These are phyloP conservation scores for Aspergillus sp. DNA, from an alignment of 2,329 filamentous ascomycete genomes.

Conservation along the genomic window DNA sequence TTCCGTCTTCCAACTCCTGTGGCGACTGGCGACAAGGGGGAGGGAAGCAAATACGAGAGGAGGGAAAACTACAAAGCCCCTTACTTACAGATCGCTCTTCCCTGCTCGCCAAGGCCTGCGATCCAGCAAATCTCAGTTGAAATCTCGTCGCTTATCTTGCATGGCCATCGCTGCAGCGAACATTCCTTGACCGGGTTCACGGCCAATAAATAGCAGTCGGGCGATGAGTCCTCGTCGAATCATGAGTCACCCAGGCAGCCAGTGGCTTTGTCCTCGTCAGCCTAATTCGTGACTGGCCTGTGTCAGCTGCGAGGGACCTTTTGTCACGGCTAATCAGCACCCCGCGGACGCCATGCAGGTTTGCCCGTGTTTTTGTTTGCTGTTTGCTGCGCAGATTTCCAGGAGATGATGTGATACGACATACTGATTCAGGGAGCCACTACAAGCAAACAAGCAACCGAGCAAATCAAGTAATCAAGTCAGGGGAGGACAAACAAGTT, in stretches of 20 bases:
- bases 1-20: neutral
- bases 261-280: neutral
- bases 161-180: neutral
- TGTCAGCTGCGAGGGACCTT: neutral
- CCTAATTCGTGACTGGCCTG: neutral
- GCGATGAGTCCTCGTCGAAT: neutral
- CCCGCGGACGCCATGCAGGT: neutral
- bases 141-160: neutral
- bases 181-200: neutral
- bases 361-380: neutral
- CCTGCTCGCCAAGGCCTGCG: neutral
- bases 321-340: neutral
- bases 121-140: neutral
- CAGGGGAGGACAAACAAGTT: neutral
- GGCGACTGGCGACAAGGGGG: neutral
- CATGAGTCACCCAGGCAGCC: neutral
- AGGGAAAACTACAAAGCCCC: neutral
- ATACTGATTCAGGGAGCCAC: too few relatives aligned
- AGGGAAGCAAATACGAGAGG: neutral
- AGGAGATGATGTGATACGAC: too few relatives aligned
- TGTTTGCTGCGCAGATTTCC: neutral
- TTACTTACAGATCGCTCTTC: neutral
- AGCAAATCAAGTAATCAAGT: neutral
- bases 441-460: neutral
- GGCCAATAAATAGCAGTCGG: neutral